A percentile compares a stretch with the other conserved stretches of the same genome.
These are phyloP conservation scores for Phytophthora uliginosa DNA, from an alignment of 352 stramenopile genomes.

Conservation along the genomic window DNA sequence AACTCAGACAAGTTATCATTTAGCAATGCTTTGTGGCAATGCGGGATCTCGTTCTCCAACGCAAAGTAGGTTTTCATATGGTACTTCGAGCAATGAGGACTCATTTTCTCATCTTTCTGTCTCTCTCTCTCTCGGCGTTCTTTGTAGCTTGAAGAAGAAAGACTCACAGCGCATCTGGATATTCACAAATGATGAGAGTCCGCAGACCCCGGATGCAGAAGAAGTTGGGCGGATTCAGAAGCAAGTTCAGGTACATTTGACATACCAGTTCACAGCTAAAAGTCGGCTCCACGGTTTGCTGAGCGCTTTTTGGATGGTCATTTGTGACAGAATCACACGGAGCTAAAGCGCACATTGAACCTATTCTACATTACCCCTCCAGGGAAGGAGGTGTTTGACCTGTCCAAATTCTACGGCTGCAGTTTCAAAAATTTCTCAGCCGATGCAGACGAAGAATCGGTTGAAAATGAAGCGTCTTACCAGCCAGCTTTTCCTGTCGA, in stretches of 20 bases:
- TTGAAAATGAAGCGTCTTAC: slow-evolving; percentile 40
- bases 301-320: background rate
- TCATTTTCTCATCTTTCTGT: slow-evolving; percentile 6
- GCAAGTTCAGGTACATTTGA: slow-evolving; percentile 66
- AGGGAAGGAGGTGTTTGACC: slow-evolving; percentile 60
- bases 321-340: slow-evolving; percentile 69
- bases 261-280: background rate
- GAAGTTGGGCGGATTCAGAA: slow-evolving; percentile 76
- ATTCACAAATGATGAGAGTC: slow-evolving; percentile 86
- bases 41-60: slow-evolving; percentile 81
- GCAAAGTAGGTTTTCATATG: slow-evolving; percentile 60
- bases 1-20: slow-evolving; percentile 72
- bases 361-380: slow-evolving; percentile 83
- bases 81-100: background rate
- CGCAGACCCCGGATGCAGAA: slow-evolving; percentile 55
- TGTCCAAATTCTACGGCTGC: slow-evolving; percentile 70
- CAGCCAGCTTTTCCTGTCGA: slow-evolving; percentile 80
- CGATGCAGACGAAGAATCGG: slow-evolving; percentile 28
- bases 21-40: slow-evolving; percentile 89
- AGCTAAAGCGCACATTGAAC: slow-evolving; percentile 80
- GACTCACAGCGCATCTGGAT: slow-evolving; percentile 89
- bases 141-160: slow-evolving; percentile 83
- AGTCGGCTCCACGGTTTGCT: background rate
- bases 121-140: background rate
- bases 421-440: slow-evolving; percentile 75